These are phyloP conservation scores for Neonectria punicea DNA, from an alignment of 2,329 filamentous ascomycete species.

Conservation along the genomic window DNA sequence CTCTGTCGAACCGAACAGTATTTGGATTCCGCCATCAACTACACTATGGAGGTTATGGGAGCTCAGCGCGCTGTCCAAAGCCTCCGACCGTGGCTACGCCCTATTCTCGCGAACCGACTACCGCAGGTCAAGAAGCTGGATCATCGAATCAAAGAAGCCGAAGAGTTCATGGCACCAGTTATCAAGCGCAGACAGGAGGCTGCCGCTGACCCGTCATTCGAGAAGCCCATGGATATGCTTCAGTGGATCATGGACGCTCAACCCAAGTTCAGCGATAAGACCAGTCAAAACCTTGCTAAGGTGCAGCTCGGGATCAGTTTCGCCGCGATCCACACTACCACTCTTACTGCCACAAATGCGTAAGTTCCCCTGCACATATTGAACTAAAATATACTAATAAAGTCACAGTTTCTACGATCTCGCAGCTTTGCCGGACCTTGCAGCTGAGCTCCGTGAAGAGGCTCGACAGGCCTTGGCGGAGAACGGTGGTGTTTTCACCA, in stretches of 20 bases:
- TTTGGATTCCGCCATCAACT: constrained; percentile 59
- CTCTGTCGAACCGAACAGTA: constrained; percentile 57
- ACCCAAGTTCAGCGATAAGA: constrained; percentile 46
- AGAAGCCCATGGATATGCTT: constrained; percentile 58
- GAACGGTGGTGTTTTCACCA: constrained; percentile 48
- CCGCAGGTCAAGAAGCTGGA: constrained; percentile 50
- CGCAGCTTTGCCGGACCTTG: constrained; percentile 59
- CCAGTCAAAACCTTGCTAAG: constrained; percentile 51
- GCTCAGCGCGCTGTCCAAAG: constrained; percentile 46
- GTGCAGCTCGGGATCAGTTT: constrained; percentile 58
- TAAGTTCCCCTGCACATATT: constrained; percentile 32
- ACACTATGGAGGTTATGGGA: constrained; percentile 55
- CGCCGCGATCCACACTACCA: constrained; percentile 64
- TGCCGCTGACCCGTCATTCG: constrained; percentile 17
- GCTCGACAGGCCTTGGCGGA: constrained; percentile 52
- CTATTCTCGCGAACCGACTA: constrained; percentile 44
- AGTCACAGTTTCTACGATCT: constrained; percentile 59
- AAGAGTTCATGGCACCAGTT: constrained; percentile 50
- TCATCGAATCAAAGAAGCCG: constrained; percentile 45
- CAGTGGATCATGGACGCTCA: constrained; percentile 58
- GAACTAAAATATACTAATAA: not conserved
- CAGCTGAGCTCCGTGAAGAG: constrained; percentile 63
- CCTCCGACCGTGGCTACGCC: constrained; percentile 47
- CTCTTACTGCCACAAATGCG: constrained; percentile 56
- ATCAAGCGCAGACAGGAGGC: constrained; percentile 45